Evolutionary conservation across 2,329 filamentous ascomycete species (phyloP).

Genomic region (Hypoxylon sp.): DNA sequence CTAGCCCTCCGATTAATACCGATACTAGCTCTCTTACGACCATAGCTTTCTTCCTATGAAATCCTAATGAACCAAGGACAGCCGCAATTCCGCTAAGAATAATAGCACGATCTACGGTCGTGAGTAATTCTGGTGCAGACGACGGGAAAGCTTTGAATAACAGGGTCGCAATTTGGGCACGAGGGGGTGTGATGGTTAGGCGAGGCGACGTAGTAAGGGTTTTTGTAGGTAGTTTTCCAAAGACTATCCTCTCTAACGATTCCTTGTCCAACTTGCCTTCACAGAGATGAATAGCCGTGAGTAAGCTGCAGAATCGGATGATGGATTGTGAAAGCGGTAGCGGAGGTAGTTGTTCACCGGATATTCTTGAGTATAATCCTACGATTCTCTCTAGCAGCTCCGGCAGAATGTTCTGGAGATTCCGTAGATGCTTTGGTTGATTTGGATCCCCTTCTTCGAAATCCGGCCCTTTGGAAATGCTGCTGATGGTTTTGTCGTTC

Average conservation of each 20-base stretch:
- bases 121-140: slow-evolving; percentile 75
- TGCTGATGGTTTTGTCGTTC: slow-evolving; percentile 63
- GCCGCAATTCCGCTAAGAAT: slow-evolving; percentile 89
- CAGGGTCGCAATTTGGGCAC: slow-evolving; percentile 74
- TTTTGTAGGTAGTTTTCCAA: slow-evolving; percentile 70
- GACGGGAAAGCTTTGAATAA: slow-evolving; percentile 80
- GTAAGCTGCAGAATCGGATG: slow-evolving; percentile 79
- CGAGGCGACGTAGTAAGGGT: slow-evolving; percentile 67
- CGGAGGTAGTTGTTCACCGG: slow-evolving; percentile 78
- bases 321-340: slow-evolving; percentile 80
- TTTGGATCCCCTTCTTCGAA: slow-evolving; percentile 59
- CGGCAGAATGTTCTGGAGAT: slow-evolving; percentile 73
- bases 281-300: slow-evolving; percentile 76
- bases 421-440: slow-evolving; percentile 68
- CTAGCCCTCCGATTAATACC: slow-evolving; percentile 84
- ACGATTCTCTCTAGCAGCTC: slow-evolving; percentile 83
- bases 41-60: slow-evolving; percentile 91
- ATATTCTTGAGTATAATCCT: slow-evolving; percentile 79
- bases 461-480: slow-evolving; percentile 54
- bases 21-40: slow-evolving; percentile 88
- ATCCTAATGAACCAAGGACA: slow-evolving; percentile 83
- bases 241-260: slow-evolving; percentile 75
- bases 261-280: slow-evolving; percentile 73
- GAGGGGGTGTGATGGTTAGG: slow-evolving; percentile 69
- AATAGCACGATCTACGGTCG: slow-evolving; percentile 80